Evolutionary conservation across 805 yeast species (phyloP), one percentile per base, ranked within the genome.

Genomic region (Metschnikowia chrysomelidarum): DNA sequence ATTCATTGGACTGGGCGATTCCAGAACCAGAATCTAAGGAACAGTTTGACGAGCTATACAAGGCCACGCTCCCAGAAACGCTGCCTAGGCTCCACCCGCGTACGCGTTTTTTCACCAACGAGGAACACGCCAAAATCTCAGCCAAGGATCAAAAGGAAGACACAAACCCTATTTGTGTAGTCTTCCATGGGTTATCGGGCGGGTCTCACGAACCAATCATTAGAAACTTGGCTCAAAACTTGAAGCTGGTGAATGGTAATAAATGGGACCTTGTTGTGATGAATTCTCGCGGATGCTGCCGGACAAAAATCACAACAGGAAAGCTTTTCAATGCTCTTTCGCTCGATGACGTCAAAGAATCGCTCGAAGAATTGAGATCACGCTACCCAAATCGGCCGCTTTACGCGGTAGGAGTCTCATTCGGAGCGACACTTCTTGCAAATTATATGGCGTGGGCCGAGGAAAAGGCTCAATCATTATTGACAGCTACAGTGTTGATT

Each of bases 141-240:
- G 36, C 34, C 4, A 32, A 33, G 7, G 46, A 31, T 14, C 46
- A 41, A 21, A 27, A 19, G 4, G 62, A 61, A 12, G 64, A 59
- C 32, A 47, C 65, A 3, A 69, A 57, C 30, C 94, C 94, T 2
- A 64, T 87, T 51, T 63, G 82, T 12, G 71, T 86, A 19, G 61
- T 76, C 3, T 58, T 83, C 27, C 95, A 87, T 53, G 95, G 95
- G 0, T 71, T 86, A 23, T 80, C 85, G 2, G 95, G 95, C 5
- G 93, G 95, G 0, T 80, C 89, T n/a, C 84, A 81, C 43, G 95
- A 86, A 54, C 69, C 83, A 5, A 78, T 86, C 51, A 77, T 86
- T 26, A 69, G 93, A 16, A 71, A 84, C 36, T 53, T 80, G 23
- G 71, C 77, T n/a, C 60, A 66, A 27, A 53, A 59, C 16, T 53